Evolutionary conservation across 78 protist species (phyloP).

Genomic region (Acrasis kona): DNA sequence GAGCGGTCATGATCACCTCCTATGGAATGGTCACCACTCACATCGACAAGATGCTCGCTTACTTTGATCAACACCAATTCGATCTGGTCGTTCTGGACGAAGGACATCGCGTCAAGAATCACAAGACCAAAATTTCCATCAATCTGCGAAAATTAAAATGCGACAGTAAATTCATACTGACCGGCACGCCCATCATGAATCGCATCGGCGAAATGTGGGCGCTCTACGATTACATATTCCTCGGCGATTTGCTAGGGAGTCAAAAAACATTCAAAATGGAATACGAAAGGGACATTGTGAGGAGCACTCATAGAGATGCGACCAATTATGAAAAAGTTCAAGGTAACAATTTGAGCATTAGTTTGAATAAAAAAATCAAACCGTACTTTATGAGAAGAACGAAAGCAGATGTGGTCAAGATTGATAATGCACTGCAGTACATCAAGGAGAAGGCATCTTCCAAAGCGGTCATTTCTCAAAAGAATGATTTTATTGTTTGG

Average conservation of each 20-base stretch:
- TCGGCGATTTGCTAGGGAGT: slow-evolving; percentile 82
- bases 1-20: neutral
- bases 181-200: slow-evolving; percentile 97
- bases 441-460: neutral
- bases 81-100: neutral
- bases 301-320: neutral
- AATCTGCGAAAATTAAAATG: neutral
- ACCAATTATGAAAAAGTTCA: neutral
- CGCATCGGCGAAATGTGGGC: slow-evolving; percentile 95
- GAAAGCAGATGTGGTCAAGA: slow-evolving; percentile 43
- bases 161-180: slow-evolving; percentile 53
- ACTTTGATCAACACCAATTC: neutral
- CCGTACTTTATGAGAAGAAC: slow-evolving; percentile 68
- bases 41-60: neutral
- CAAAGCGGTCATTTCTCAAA: neutral
- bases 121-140: neutral
- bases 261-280: slow-evolving; percentile 30
- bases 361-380: slow-evolving; percentile 24
- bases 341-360: slow-evolving; percentile 18
- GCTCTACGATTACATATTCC: slow-evolving; percentile 92
- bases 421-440: too few species aligned
- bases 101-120: neutral
- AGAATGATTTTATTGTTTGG: slow-evolving; percentile 66
- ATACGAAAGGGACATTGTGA: slow-evolving; percentile 29
- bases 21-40: neutral